Evolutionary conservation across 257 asterid species (phyloP).

Genomic region (Jacaranda copaia): DNA sequence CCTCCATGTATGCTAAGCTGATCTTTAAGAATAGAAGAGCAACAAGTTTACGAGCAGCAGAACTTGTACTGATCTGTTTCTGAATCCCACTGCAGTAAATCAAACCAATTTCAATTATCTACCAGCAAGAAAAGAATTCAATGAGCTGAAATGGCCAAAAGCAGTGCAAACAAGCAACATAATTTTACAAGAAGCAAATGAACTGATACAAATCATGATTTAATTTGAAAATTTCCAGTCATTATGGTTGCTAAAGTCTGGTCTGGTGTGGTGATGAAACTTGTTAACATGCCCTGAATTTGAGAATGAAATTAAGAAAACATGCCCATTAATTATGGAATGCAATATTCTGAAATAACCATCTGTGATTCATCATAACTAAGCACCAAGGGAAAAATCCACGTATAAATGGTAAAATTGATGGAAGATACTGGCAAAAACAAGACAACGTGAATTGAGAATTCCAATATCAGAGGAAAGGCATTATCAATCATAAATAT

Average conservation of each 20-base stretch:
- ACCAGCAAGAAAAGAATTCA: background rate
- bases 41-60: conserved; percentile 67
- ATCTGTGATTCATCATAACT: background rate
- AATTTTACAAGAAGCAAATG: background rate
- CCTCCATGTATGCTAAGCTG: conserved; percentile 87
- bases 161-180: background rate
- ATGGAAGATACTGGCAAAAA: background rate
- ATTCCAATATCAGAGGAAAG: background rate
- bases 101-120: conserved; percentile 28
- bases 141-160: conserved; percentile 18
- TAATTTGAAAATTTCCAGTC: background rate
- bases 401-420: background rate
- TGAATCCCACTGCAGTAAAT: conserved; percentile 71
- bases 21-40: conserved; percentile 72
- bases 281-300: background rate
- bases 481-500: background rate
- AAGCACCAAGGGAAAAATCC: background rate
- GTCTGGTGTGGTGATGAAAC: background rate
- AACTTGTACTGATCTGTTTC: conserved; percentile 77
- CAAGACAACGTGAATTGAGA: background rate
- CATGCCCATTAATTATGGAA: background rate
- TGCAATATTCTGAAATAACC: background rate
- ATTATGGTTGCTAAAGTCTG: background rate
- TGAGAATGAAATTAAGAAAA: background rate
- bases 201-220: background rate